Percentiles rank a stretch among this genome's conserved stretches.
Conservation (phyloP, 768 basidiomycete genomes). For the Naganishia antarctica region DNA sequence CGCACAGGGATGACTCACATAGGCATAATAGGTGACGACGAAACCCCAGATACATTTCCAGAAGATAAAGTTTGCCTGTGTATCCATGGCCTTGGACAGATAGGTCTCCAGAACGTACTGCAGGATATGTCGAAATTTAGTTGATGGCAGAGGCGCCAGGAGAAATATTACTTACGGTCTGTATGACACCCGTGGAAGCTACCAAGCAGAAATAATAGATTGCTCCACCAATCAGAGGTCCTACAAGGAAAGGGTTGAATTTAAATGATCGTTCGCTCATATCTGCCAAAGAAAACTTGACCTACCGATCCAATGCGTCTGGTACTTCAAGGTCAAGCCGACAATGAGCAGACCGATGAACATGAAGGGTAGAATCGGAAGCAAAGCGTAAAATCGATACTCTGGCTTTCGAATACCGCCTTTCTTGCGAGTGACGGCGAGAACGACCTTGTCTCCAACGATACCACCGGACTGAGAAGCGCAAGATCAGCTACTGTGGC, state of each 20-base stretch:
- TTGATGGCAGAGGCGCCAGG: neutral
- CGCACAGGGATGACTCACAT: slow-evolving; percentile 13
- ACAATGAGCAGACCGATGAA: slow-evolving; percentile 32
- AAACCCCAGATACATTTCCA: slow-evolving; percentile 41
- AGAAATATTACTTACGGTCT: slow-evolving; percentile 23
- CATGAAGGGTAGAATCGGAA: slow-evolving; percentile 37
- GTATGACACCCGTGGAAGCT: slow-evolving; percentile 34
- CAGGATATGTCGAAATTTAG: too few species aligned
- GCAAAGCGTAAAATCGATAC: slow-evolving; percentile 33
- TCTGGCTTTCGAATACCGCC: slow-evolving; percentile 36
- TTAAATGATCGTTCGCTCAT: too few species aligned
- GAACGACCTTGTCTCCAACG: slow-evolving; percentile 36
- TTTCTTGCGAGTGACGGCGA: slow-evolving; percentile 23
- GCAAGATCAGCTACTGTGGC: too few species aligned
- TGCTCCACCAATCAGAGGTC: slow-evolving; percentile 33
- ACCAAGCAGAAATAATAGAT: slow-evolving; percentile 35
- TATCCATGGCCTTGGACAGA: slow-evolving; percentile 33
- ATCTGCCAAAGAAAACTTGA: neutral
- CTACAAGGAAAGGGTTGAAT: slow-evolving; percentile 8
- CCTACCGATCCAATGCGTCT: slow-evolving; percentile 33
- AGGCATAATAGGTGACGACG: slow-evolving; percentile 26
- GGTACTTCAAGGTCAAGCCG: slow-evolving; percentile 31
- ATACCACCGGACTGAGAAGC: slow-evolving; percentile 32
- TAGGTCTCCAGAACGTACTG: slow-evolving; percentile 38
- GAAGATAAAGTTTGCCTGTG: slow-evolving; percentile 36